Conservation (phyloP, 2,329 filamentous ascomycete genomes). For the Colletotrichum scovillei region DNA sequence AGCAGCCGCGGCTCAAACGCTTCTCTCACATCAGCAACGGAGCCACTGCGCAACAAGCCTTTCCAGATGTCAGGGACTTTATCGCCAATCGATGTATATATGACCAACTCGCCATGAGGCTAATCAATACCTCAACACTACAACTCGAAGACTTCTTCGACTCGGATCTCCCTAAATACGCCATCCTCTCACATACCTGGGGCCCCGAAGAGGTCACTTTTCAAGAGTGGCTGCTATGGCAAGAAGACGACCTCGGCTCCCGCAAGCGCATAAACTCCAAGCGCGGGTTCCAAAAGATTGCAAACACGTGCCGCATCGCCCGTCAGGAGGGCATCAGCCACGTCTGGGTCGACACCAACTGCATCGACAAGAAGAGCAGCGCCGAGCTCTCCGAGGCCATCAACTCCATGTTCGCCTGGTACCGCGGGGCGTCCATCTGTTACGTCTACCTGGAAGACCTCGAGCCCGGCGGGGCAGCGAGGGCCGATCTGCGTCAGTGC, state of each 20-base stretch:
- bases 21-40: background rate
- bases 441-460: constrained; percentile 27
- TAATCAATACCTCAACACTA: constrained; percentile 2
- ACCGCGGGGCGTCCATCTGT: constrained; percentile 13
- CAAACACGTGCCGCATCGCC: constrained; percentile 37
- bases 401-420: constrained; percentile 36
- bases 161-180: constrained; percentile 41
- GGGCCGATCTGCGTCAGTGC: constrained; percentile 20
- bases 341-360: constrained; percentile 36
- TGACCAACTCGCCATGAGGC: background rate
- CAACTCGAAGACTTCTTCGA: constrained; percentile 9
- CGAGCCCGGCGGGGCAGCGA: background rate
- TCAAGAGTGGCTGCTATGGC: constrained; percentile 34
- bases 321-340: background rate
- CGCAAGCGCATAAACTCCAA: background rate
- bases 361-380: constrained; percentile 34
- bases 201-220: constrained; percentile 42
- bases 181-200: constrained; percentile 47
- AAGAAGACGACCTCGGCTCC: background rate
- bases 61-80: too few species aligned
- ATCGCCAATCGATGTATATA: background rate
- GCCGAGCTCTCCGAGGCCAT: constrained; percentile 29
- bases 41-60: too few species aligned
- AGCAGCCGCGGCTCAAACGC: background rate
- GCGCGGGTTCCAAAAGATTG: constrained; percentile 40